Base-by-base conservation (phyloP, 1,284 basidiomycete genomes). In the Sporisorium exsertum region DNA sequence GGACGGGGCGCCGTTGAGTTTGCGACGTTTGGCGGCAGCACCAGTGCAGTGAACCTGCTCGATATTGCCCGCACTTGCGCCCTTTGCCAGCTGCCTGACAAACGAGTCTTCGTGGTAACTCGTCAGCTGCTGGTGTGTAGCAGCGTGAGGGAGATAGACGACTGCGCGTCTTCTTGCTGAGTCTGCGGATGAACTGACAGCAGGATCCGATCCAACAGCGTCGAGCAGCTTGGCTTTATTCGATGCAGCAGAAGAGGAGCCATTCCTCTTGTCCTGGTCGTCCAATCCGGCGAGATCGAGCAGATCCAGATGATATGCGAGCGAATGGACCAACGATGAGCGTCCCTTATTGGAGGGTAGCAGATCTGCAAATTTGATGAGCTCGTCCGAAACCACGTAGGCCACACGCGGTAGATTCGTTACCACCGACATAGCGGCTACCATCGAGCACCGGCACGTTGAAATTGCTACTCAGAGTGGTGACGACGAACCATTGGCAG, bases 271-370 rank as follows among this genome's bases (percentile, higher is more conserved):
- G 18, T 54, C 40, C 13, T 47, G 37, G 6, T 53, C 24, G 18
- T 66, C 56, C 8, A 75, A 37, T 10, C 13, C 16, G 6, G 16
- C 40, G 2, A 75, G 59, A 50, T 79, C 71, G n/a, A 80, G 65
- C 1, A 80, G 63, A 40, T 70, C 76, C 15, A 79, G 55, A 56
- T 78, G 77, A 24, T 72, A 72, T 8, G 61, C 71, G 13, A 96
- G 88, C 1, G 90, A 89, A 81, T 97, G 94, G 2, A 95, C 93
- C 6, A 94, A 84, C 0, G 90, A 84, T 0, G 94, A 94, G n/a
- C 95, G 89, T 16, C 91, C 91, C 57, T 85, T 87, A 84, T 97
- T 96, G 1, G 93, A 93, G 0, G 94, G 95, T 0, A 96, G 88
- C 5, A 89, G 87, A 22, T 92, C 62, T 88, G 87, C 91, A 90